These are phyloP conservation scores for Brassica rapa DNA, from an alignment of 345 rosid genomes.

Conservation along the genomic window DNA sequence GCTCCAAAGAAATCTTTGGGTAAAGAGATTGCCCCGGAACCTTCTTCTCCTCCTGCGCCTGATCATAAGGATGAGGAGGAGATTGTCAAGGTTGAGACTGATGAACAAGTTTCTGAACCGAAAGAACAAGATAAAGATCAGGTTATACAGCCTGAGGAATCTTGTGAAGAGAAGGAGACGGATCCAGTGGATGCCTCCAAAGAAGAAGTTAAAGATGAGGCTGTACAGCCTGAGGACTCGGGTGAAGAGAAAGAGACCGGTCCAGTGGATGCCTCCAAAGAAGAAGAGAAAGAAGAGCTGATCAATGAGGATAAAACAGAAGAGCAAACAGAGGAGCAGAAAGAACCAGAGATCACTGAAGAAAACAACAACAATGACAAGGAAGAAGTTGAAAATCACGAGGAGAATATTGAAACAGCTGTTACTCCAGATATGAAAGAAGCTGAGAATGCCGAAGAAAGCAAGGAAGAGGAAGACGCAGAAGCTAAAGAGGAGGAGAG, in stretches of 20 bases:
- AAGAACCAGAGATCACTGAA: conserved; percentile 21
- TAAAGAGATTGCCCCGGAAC: conserved; percentile 26
- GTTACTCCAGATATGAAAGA: conserved; percentile 4
- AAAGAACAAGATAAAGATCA: conserved; percentile 33
- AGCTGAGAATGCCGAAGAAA: conserved; percentile 7
- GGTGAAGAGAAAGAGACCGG: conserved; percentile 34
- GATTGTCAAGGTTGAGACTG: conserved; percentile 33
- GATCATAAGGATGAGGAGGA: conserved; percentile 38
- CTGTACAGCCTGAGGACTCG: not conserved
- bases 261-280: conserved; percentile 16
- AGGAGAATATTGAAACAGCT: conserved; percentile 18
- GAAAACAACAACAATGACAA: conserved; percentile 26
- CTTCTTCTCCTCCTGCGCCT: conserved; percentile 9
- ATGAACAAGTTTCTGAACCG: conserved; percentile 20
- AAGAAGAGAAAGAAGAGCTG: conserved; percentile 24
- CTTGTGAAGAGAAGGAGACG: conserved; percentile 35
- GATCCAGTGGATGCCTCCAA: conserved; percentile 9
- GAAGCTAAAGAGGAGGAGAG: conserved; percentile 25
- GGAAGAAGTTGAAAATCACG: conserved; percentile 27
- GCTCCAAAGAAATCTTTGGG: conserved; percentile 17
- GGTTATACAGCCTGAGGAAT: conserved; percentile 21
- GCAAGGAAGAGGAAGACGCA: conserved; percentile 22
- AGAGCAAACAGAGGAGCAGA: conserved; percentile 30
- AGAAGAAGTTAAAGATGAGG: no score
- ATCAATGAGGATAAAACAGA: conserved; percentile 18